These are phyloP conservation scores for Verticillium isaacii DNA, from an alignment of 2,329 filamentous ascomycete genomes.

Conservation along the genomic window DNA sequence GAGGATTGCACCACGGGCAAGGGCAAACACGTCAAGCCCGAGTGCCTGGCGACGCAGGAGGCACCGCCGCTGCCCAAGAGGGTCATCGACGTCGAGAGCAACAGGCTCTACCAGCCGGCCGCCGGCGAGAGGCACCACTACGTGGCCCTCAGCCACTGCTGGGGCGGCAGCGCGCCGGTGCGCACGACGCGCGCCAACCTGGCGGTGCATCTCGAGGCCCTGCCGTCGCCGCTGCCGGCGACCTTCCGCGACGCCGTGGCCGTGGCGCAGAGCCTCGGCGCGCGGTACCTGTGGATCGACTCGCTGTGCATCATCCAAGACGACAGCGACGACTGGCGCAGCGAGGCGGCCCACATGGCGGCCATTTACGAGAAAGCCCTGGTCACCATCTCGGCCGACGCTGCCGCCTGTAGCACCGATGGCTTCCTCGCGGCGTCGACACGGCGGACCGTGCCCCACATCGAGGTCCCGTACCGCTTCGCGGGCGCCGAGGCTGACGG, in stretches of 20 bases:
- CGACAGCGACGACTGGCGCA: constrained; percentile 10
- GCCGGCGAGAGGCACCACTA: constrained; percentile 16
- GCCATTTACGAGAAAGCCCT: constrained; percentile 11
- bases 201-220: neutral
- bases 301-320: constrained; percentile 26
- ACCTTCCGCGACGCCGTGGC: constrained; percentile 22
- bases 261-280: constrained; percentile 14
- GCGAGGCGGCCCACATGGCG: constrained; percentile 12
- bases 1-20: neutral
- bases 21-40: neutral
- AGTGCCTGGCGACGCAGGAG: neutral
- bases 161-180: constrained; percentile 3
- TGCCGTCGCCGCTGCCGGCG: constrained; percentile 6
- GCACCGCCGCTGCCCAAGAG: neutral
- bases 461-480: neutral
- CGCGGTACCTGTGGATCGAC: constrained; percentile 26
- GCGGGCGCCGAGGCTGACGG: neutral
- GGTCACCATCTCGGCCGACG: constrained; percentile 6
- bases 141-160: constrained; percentile 11
- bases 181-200: neutral
- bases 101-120: constrained; percentile 7
- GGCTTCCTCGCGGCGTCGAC: neutral
- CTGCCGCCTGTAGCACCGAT: neutral
- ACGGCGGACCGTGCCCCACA: neutral
- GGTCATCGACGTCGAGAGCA: neutral